Conservation (phyloP, 192 early-diverging fungal genomes). For the Backusella sp. region DNA sequence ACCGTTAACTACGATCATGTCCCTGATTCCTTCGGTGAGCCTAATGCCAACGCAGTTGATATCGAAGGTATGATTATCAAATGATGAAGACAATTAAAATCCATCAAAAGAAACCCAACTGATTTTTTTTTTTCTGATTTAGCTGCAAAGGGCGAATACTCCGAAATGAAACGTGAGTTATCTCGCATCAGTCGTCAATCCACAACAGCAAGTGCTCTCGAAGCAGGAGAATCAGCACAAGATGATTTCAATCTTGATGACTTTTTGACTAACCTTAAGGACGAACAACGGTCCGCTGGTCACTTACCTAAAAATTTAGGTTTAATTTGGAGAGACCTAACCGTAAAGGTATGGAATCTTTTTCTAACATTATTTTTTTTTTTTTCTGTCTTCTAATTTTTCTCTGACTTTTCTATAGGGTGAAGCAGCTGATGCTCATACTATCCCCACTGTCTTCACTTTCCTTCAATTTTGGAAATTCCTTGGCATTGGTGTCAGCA, state of each 20-base stretch:
- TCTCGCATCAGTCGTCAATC: constrained; percentile 25
- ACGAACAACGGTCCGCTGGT: constrained; percentile 10
- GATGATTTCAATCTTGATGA: constrained; percentile 32
- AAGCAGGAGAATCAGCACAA: constrained; percentile 20
- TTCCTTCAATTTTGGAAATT: constrained; percentile 32
- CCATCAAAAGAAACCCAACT: neutral
- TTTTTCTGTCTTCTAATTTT: neutral
- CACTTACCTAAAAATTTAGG: constrained; percentile 33
- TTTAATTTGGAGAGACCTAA: constrained; percentile 33
- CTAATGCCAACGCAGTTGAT: constrained; percentile 28
- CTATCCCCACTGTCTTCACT: constrained; percentile 27
- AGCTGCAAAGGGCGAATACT: constrained; percentile 31
- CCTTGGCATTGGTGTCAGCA: constrained; percentile 2
- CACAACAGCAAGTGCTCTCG: constrained; percentile 16
- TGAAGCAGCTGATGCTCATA: constrained; percentile 31
- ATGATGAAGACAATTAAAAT: neutral
- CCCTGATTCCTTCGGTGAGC: constrained; percentile 22
- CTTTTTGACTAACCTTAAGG: constrained; percentile 15
- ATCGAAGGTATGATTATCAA: constrained; percentile 21
- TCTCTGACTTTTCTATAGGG: constrained; percentile 18
- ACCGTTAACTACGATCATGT: neutral
- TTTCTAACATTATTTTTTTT: neutral
- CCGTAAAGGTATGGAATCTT: constrained; percentile 19
- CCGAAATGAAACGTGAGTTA: constrained; percentile 31
- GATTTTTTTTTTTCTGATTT: constrained; percentile 13